Evolutionary conservation across 1,139 yeast species (phyloP).

Genomic region (Debaryomyces subglobosus): DNA sequence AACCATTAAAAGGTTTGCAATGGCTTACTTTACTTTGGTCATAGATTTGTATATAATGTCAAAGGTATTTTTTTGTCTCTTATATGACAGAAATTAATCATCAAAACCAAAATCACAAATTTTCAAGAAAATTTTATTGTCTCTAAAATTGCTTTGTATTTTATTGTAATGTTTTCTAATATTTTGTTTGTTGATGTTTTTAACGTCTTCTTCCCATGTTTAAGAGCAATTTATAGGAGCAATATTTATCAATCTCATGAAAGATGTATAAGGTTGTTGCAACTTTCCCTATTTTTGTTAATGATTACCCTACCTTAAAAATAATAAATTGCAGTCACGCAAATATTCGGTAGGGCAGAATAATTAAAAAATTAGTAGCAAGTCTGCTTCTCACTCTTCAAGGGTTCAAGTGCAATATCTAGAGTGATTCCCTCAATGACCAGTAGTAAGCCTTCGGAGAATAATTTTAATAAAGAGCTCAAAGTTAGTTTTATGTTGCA

Average conservation of each 20-base stretch:
- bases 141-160: background rate
- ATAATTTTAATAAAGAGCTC: no score
- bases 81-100: no score
- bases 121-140: background rate
- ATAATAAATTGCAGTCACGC: background rate
- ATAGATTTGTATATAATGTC: background rate
- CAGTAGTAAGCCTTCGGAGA: background rate
- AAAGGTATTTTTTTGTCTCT: background rate
- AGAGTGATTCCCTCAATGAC: background rate
- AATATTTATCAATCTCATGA: background rate
- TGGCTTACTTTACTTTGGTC: constrained; percentile 2
- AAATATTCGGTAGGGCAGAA: background rate
- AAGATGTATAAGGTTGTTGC: background rate
- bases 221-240: background rate
- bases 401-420: background rate
- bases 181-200: background rate
- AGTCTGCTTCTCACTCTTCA: background rate
- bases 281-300: background rate
- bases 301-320: background rate
- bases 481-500: background rate
- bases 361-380: background rate
- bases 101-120: background rate
- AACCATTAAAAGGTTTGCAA: constrained; percentile 3
- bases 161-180: background rate
- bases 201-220: background rate